phyloP scores from a whole-genome alignment of 208 protist species.

The Trichomonas gallinae region DNA sequence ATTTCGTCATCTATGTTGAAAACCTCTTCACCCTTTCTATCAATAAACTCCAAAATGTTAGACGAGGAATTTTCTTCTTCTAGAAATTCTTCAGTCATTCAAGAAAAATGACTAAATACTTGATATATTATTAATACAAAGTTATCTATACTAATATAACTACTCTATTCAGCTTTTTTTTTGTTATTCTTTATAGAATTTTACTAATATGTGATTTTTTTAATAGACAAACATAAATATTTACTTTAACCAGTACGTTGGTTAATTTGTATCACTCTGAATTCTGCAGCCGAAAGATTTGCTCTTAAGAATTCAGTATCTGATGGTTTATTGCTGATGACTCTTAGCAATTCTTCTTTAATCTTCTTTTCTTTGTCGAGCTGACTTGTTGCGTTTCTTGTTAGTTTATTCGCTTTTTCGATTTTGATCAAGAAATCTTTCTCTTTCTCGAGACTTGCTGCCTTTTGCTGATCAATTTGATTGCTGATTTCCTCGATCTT shows the following conservation, averaged over 20 bases:
- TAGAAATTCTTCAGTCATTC: not conserved
- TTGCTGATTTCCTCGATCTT: not conserved
- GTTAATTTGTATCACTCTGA: not conserved
- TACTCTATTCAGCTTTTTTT: too few relatives aligned
- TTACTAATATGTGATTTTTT: too few relatives aligned
- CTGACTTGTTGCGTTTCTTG: not conserved
- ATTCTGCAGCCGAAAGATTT: not conserved
- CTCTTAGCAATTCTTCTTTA: not conserved
- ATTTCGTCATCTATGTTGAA: not conserved
- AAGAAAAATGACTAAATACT: not conserved
- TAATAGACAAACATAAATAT: too few relatives aligned
- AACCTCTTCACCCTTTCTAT: not conserved
- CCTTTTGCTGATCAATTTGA: not conserved
- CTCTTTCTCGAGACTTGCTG: not conserved
- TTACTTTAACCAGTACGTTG: too few relatives aligned
- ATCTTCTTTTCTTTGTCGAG: not conserved
- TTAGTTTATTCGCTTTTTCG: not conserved
- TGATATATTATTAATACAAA: too few relatives aligned
- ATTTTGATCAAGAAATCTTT: not conserved
- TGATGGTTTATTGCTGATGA: not conserved
- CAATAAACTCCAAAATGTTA: not conserved
- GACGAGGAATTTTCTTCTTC: not conserved
- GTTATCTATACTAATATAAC: too few relatives aligned
- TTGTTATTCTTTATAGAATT: too few relatives aligned
- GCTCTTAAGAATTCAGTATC: not conserved